Evolutionary conservation across 2,329 filamentous ascomycete genomes (phyloP).

Genomic region (Madurella fahalii): DNA sequence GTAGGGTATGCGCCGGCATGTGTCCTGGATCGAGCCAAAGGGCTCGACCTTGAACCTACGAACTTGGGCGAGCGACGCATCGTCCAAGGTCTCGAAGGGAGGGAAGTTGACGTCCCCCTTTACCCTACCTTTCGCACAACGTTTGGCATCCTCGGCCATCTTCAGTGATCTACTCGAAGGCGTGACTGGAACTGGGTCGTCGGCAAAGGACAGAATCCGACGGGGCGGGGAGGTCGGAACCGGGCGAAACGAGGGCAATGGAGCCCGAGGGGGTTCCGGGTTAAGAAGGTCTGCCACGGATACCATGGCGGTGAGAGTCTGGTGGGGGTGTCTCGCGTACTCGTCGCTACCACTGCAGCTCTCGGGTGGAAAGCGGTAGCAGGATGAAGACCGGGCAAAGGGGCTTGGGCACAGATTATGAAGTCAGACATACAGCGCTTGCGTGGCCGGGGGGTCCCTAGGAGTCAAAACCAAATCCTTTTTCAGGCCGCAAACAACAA

Average conservation of each 20-base stretch:
- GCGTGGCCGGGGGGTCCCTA: constrained; percentile 9
- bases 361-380: constrained; percentile 30
- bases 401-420: constrained; percentile 22
- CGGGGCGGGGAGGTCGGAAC: constrained; percentile 38
- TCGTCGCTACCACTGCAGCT: constrained; percentile 31
- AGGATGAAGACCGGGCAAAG: constrained; percentile 24
- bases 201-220: constrained; percentile 31
- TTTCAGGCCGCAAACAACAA: constrained; percentile 39
- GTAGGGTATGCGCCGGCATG: constrained; percentile 79
- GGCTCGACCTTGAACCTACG: constrained; percentile 63
- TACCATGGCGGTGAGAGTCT: constrained; percentile 46
- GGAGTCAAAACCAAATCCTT: constrained; percentile 30
- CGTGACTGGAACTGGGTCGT: constrained; percentile 28
- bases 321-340: constrained; percentile 40
- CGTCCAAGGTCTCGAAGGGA: constrained; percentile 65
- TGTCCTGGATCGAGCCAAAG: constrained; percentile 57
- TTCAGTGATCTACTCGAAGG: constrained; percentile 47
- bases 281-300: constrained; percentile 65
- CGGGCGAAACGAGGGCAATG: constrained; percentile 36
- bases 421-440: constrained; percentile 27
- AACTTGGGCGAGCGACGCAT: constrained; percentile 54
- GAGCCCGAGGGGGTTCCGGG: constrained; percentile 43
- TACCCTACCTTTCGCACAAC: constrained; percentile 58
- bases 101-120: constrained; percentile 66
- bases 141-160: constrained; percentile 60